Evolutionary conservation across 257 asterid genomes (phyloP), one percentile per base, ranked within the genome.

Genomic region (Plantago major): DNA sequence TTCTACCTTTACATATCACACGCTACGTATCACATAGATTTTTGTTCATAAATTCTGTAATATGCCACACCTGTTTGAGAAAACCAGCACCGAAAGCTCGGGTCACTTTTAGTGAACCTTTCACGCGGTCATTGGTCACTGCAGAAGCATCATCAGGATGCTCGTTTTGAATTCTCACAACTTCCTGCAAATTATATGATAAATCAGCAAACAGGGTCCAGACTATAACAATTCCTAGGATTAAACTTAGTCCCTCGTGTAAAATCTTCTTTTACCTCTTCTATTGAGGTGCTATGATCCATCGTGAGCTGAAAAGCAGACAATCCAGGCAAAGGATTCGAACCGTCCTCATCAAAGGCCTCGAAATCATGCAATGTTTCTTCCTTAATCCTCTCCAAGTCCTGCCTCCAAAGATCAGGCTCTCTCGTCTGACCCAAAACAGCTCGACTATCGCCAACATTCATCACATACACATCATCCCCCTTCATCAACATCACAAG

Each of bases 21-120:
- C 58, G 54, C 55, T 58, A 58, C 47, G 57, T 59, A 52, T 50
- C 58, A 19, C 40, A 55, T 52, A 66, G 57, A 69, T 46, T 60
- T 64, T 66, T 50, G 60, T 54, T 11, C 62, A 55, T 56, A 46
- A 70, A 60, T 48, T 42, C 26, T 22, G 13, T 47, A 58, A 62
- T 46, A 69, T 40, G 50, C 11, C 68, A 67, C 72, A 89, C 99
- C 99, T 84, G 99, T 66, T 92, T 92, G 55, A 92, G 95, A 76
- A 89, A 92, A 66, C 99, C 99, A 19, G 99, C 99, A 58, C 99
- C 99, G 76, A 92, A 89, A 64, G 99, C 99, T n/a, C 99, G 80
- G 43, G 99, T 92, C 18, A 92, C 97, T 79, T 86, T 92, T 71
- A 92, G 68, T 1, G 95, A 92, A 67, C 99, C 99, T 79, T 92